Conservation (phyloP, 371 early-diverging fungal genomes). For the Blakeslea trispora region DNA sequence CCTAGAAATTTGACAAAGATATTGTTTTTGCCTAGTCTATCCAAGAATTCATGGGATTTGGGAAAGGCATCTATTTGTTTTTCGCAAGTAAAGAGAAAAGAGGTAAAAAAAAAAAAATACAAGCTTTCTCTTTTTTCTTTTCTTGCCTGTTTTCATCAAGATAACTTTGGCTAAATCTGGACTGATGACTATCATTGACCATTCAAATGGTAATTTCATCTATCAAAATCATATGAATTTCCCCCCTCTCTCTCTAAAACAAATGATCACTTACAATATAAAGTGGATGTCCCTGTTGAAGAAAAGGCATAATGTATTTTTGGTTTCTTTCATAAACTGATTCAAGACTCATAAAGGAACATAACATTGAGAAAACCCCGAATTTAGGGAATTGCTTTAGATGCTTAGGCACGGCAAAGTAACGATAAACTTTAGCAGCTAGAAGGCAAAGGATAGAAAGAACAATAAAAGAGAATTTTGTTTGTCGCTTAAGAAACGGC, state of each 20-base stretch:
- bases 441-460: too few relatives aligned
- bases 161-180: slow-evolving; percentile 27
- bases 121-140: too few relatives aligned
- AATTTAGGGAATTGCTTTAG: background rate
- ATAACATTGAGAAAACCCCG: background rate
- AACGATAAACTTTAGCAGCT: too few relatives aligned
- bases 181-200: slow-evolving; percentile 35
- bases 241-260: too few relatives aligned
- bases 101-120: too few relatives aligned
- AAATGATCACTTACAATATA: background rate
- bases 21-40: slow-evolving; percentile 7
- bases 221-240: background rate
- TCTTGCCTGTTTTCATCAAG: slow-evolving; percentile 36
- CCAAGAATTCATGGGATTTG: slow-evolving; percentile 12
- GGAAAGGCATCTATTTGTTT: slow-evolving; percentile 5
- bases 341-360: background rate
- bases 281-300: background rate
- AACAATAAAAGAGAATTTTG: too few relatives aligned
- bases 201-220: slow-evolving; percentile 27
- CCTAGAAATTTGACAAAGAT: slow-evolving; percentile 30
- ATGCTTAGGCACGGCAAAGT: background rate
- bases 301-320: background rate
- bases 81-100: too few relatives aligned
- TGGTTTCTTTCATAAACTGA: background rate
- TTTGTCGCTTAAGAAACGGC: too few relatives aligned